These are phyloP conservation scores for Echria macrotheca DNA, from an alignment of 495 filamentous ascomycete genomes.

Conservation along the genomic window DNA sequence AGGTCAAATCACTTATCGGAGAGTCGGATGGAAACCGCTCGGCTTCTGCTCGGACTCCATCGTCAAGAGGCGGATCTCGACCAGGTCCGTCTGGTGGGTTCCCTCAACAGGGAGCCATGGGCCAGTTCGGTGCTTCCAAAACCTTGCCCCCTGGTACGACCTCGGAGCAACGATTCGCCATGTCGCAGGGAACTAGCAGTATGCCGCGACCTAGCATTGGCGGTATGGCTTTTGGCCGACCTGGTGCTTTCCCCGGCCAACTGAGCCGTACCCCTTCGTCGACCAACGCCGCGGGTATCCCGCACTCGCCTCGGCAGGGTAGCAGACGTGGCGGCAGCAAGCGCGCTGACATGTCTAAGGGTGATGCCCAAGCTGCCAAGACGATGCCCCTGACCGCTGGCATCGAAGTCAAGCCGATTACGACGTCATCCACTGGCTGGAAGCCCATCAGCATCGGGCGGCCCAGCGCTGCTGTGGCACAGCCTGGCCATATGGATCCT, in stretches of 20 bases:
- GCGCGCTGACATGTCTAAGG: constrained; percentile 47
- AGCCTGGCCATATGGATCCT: constrained; percentile 64
- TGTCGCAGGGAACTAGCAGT: constrained; percentile 28
- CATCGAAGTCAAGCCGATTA: constrained; percentile 73
- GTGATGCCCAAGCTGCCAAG: constrained; percentile 64
- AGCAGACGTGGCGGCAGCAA: constrained; percentile 54
- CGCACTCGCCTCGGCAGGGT: constrained; percentile 45
- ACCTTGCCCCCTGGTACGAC: constrained; percentile 65
- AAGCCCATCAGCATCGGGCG: constrained; percentile 71
- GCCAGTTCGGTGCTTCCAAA: constrained; percentile 56
- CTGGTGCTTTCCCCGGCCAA: constrained; percentile 53
- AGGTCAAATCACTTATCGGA: constrained; percentile 82
- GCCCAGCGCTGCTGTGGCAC: constrained; percentile 31
- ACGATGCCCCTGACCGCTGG: constrained; percentile 84
- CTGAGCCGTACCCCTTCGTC: constrained; percentile 48
- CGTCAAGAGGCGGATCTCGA: constrained; percentile 44
- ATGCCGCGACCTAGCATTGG: constrained; percentile 52
- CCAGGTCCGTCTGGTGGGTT: constrained; percentile 37
- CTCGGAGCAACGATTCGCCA: constrained; percentile 57
- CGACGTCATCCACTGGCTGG: constrained; percentile 69
- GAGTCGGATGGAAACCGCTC: constrained; percentile 61
- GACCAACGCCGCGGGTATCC: constrained; percentile 39
- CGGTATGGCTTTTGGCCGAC: constrained; percentile 43
- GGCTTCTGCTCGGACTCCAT: constrained; percentile 64
- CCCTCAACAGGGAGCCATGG: constrained; percentile 55